A percentile compares a stretch with the other conserved stretches of the same genome.
Evolutionary conservation across 2,329 filamentous ascomycete species (phyloP).

Genomic region (Ceratocystis cubensis): DNA sequence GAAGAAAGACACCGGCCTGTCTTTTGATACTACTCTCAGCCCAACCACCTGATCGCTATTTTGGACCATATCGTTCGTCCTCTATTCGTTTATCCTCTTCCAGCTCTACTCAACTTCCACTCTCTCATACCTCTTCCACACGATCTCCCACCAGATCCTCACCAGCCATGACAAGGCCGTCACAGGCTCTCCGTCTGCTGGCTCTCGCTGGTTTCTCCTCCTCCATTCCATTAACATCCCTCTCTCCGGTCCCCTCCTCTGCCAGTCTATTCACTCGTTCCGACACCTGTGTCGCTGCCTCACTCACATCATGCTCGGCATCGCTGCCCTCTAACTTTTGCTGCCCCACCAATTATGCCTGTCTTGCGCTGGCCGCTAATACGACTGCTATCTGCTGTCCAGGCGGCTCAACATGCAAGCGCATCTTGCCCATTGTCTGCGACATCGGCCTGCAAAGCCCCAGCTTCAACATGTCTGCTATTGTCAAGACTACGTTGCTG

Average conservation of each 20-base stretch:
- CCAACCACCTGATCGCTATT: neutral
- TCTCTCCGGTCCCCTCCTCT: conserved; percentile 25
- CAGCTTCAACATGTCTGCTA: conserved; percentile 40
- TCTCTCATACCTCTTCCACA: neutral
- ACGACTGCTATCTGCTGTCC: conserved; percentile 64
- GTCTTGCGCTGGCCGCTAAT: conserved; percentile 48
- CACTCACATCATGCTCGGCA: conserved; percentile 40
- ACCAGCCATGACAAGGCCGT: conserved; percentile 25
- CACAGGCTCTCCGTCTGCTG: conserved; percentile 29
- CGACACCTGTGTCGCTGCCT: conserved; percentile 30
- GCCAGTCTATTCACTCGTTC: conserved; percentile 30
- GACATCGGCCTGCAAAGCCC: conserved; percentile 50
- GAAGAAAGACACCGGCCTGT: neutral
- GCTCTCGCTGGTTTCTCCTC: conserved; percentile 28
- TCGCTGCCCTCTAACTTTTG: conserved; percentile 54
- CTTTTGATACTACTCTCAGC: neutral
- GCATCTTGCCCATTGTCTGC: conserved; percentile 53
- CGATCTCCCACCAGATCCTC: conserved; percentile 23
- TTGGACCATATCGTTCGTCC: neutral
- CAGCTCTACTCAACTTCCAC: neutral
- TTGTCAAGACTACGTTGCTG: conserved; percentile 55
- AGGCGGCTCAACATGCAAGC: conserved; percentile 41
- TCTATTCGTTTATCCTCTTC: neutral
- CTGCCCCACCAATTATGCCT: conserved; percentile 43
- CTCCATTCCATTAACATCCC: conserved; percentile 32